A percentile compares a stretch with the other conserved stretches of the same genome.
Conservation (phyloP, 2,329 filamentous ascomycete genomes). For the Sclerotinia trifoliorum region DNA sequence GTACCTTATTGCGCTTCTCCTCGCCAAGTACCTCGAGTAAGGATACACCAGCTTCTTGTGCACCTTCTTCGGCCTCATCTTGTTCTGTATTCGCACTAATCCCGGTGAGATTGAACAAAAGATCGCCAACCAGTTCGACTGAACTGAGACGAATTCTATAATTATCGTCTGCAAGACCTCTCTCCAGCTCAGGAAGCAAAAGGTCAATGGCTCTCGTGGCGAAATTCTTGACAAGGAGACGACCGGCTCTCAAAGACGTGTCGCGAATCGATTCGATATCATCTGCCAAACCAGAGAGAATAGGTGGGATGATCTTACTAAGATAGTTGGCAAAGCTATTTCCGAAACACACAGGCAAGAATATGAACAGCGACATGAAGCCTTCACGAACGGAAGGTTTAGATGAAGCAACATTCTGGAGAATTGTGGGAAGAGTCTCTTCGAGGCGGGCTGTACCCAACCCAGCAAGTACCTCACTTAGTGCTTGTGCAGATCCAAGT, state of each 20-base stretch:
- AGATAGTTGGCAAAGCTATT: conserved; percentile 98
- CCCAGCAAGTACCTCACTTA: conserved; percentile 93
- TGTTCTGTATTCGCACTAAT: conserved; percentile 80
- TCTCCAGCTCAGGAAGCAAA: conserved; percentile 88
- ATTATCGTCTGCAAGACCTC: conserved; percentile 94
- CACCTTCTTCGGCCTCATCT: conserved; percentile 74
- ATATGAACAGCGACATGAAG: conserved; percentile 99
- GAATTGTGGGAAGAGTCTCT: conserved; percentile 91
- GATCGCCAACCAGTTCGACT: conserved; percentile 92
- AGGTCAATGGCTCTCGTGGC: conserved; percentile 92
- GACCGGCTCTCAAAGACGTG: conserved; percentile 89
- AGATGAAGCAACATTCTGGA: conserved; percentile 91
- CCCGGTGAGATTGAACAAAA: conserved; percentile 96
- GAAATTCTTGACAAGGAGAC: conserved; percentile 97
- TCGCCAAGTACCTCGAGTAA: conserved; percentile 91
- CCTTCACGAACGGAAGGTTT: conserved; percentile 91
- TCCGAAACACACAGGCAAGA: conserved; percentile 96
- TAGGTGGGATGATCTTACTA: conserved; percentile 91
- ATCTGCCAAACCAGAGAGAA: conserved; percentile 89
- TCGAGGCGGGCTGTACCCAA: conserved; percentile 89
- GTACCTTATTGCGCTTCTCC: conserved; percentile 93
- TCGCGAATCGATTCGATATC: conserved; percentile 96
- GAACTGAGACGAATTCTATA: conserved; percentile 98
- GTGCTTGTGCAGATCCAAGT: conserved; percentile 91
- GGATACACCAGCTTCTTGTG: conserved; percentile 86